Evolutionary conservation across 108 stramenopile species (phyloP), one percentile per base, ranked within the genome.

Genomic region (Discostella pseudostelligera): DNA sequence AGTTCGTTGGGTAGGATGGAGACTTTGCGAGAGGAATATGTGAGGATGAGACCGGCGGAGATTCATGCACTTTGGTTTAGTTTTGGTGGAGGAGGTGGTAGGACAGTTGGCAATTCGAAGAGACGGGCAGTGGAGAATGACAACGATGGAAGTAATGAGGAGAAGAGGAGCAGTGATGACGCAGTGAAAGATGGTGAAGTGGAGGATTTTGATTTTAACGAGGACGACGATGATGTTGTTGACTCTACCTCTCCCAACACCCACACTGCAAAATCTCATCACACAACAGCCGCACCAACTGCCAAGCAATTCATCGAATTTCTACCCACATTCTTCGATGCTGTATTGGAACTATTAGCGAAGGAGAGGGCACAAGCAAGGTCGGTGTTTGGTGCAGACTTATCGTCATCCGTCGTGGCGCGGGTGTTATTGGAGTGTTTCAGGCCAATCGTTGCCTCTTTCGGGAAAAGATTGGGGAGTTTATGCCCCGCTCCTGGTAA

Each of bases 291-390:
- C 22, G 37, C 14, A 9, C 14, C 59, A 19, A 46, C 42, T 47
- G 39, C 62, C 39, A 47, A 69, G 43, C 63, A 57, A 64, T 90
- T 93, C 70, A 43, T 70, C 0, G 73, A 84, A 28, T 93, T 85
- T 74, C 67, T 93, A 35, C 88, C 92, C 25, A 76, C 57, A 25
- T 93, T 87, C 81, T 93, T 83, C 55, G 88, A 93, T 14, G 59
- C 79, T 22, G 84, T 88, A 3, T 60, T 90, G 3, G 62, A 70
- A 19, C 68, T 93, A 9, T 53, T 89, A 10, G 46, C 76, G 0
- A 87, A 89, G 65, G 92, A 93, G 67, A 59, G 88, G 24, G 72
- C 84, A 40, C 88, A 88, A 62, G 67, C 82, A 0, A 56, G 66
- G 40, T 64, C 82, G 42, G 84, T 93, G 0, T 93, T 93, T 82